A percentile compares a stretch with the other conserved stretches of the same genome.
Conservation (phyloP, 2,329 filamentous ascomycete genomes). For the Aspergillus neoniger region DNA sequence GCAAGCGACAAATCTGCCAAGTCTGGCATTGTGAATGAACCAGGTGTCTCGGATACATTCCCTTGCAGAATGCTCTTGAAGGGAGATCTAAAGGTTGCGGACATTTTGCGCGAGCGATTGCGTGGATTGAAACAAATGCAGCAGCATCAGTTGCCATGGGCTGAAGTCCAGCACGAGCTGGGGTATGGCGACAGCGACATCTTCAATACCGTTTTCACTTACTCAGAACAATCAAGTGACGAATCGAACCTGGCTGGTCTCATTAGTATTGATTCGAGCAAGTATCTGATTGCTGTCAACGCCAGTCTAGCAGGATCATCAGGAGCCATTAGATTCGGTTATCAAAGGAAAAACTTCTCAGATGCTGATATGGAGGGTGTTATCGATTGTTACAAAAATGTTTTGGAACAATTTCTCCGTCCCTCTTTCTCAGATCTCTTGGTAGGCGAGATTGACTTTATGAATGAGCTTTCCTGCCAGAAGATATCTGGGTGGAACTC, state of each 20-base stretch:
- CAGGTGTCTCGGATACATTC: slow-evolving; percentile 26
- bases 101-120: slow-evolving; percentile 26
- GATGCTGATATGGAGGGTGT: slow-evolving; percentile 32
- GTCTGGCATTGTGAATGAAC: not conserved
- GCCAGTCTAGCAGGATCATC: slow-evolving; percentile 28
- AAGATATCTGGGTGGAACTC: slow-evolving; percentile 40
- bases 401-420: slow-evolving; percentile 32
- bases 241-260: slow-evolving; percentile 12
- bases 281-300: slow-evolving; percentile 32
- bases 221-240: not conserved
- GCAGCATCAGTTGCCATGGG: slow-evolving; percentile 25
- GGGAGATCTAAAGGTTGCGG: slow-evolving; percentile 26
- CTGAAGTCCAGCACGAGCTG: slow-evolving; percentile 30
- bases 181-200: slow-evolving; percentile 26
- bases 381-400: slow-evolving; percentile 36
- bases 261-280: slow-evolving; percentile 6
- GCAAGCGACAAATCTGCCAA: slow-evolving; percentile 37
- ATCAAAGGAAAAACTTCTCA: slow-evolving; percentile 55
- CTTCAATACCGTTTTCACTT: slow-evolving; percentile 37
- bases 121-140: slow-evolving; percentile 21
- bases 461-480: slow-evolving; percentile 33
- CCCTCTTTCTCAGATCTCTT: slow-evolving; percentile 10
- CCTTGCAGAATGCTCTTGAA: slow-evolving; percentile 28
- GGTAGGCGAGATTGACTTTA: slow-evolving; percentile 34
- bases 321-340: slow-evolving; percentile 55